Evolutionary conservation across 83 land plant genomes (phyloP).

Genomic region (Picea abies): DNA sequence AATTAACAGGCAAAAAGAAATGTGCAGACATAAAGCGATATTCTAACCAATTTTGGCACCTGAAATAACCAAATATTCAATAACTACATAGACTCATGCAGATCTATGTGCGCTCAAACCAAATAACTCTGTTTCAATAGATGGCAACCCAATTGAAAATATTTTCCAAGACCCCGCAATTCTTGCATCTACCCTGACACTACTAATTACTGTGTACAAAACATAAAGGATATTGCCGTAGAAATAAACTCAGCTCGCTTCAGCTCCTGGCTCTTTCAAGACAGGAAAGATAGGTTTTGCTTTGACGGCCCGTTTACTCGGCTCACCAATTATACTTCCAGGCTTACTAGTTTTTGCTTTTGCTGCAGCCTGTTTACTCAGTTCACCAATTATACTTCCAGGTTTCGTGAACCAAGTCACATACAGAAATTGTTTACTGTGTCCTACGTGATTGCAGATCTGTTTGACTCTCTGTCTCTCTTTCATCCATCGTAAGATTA

Average conservation of each 20-base stretch:
- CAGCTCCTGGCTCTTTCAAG: neutral
- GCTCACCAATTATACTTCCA: neutral
- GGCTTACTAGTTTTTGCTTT: neutral
- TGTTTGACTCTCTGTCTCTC: constrained; percentile 62
- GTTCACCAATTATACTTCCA: neutral
- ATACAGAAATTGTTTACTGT: constrained; percentile 65
- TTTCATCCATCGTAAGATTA: constrained; percentile 67
- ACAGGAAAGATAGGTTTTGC: neutral
- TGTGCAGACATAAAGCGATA: neutral
- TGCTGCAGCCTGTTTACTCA: constrained; percentile 9
- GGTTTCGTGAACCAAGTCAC: constrained; percentile 71
- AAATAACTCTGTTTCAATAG: neutral
- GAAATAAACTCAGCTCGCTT: neutral
- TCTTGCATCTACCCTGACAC: neutral
- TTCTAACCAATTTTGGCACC: neutral
- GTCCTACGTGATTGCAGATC: constrained; percentile 71
- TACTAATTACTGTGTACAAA: constrained; percentile 3
- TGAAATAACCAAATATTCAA: neutral
- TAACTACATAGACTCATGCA: neutral
- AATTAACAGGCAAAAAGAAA: neutral
- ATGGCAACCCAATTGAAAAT: neutral
- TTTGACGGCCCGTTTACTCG: neutral
- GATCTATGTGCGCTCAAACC: neutral
- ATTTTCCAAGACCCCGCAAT: neutral
- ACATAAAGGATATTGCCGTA: neutral